These are phyloP conservation scores for Phytophthora pluvialis DNA, from an alignment of 352 stramenopile genomes.

Conservation along the genomic window DNA sequence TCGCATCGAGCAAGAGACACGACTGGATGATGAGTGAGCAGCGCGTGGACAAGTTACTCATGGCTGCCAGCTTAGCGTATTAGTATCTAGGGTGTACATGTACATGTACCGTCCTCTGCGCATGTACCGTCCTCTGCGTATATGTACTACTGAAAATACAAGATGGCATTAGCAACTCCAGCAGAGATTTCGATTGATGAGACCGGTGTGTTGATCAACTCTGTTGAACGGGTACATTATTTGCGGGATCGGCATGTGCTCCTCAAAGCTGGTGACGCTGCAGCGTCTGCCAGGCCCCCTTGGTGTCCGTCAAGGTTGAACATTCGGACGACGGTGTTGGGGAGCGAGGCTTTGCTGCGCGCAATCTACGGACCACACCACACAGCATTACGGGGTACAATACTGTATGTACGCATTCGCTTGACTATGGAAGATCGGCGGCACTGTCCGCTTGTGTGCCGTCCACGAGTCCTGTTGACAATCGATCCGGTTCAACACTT, in stretches of 20 bases:
- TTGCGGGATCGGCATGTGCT: background rate
- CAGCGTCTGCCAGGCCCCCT: constrained; percentile 8
- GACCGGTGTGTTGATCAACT: background rate
- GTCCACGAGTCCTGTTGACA: constrained; percentile 3
- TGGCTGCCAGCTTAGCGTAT: background rate
- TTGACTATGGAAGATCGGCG: constrained; percentile 18
- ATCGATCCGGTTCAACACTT: constrained; percentile 20
- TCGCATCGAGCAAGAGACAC: background rate
- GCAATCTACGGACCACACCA: background rate
- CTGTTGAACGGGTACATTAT: too few relatives aligned
- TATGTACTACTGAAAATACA: background rate
- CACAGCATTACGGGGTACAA: background rate
- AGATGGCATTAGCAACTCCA: background rate
- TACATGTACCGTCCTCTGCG: too few relatives aligned
- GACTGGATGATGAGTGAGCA: background rate
- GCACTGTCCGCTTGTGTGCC: background rate
- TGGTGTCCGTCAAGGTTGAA: constrained; percentile 5
- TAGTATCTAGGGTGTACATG: background rate
- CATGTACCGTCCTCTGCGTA: too few relatives aligned
- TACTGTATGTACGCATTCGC: background rate
- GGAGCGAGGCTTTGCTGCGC: constrained; percentile 10
- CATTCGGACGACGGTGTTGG: background rate
- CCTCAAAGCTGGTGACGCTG: constrained; percentile 11
- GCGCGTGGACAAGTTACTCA: background rate
- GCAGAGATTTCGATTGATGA: background rate